These are phyloP conservation scores for Coniochaeta sp. DNA, from an alignment of 2,329 filamentous ascomycete species.

Conservation along the genomic window DNA sequence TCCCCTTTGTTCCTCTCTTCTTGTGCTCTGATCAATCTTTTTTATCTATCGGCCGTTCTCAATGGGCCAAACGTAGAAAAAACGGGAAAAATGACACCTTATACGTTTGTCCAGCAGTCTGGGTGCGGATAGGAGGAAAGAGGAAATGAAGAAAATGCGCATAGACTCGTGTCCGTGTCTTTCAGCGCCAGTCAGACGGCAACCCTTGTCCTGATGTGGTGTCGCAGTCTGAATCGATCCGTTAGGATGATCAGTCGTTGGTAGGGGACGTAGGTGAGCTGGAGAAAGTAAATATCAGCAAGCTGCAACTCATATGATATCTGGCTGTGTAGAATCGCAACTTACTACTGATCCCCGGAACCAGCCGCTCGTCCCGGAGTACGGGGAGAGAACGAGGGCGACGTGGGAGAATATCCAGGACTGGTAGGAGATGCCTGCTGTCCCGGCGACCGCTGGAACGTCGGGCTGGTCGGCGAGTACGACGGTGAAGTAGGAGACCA, in stretches of 20 bases:
- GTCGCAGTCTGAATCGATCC: background rate
- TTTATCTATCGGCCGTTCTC: background rate
- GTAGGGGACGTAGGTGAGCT: conserved; percentile 31
- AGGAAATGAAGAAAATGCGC: background rate
- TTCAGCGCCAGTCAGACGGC: background rate
- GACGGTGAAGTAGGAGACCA: conserved; percentile 70
- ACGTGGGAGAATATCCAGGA: conserved; percentile 64
- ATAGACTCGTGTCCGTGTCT: background rate
- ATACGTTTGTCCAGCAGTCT: background rate
- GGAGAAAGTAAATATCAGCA: conserved; percentile 6
- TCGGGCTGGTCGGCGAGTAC: conserved; percentile 57
- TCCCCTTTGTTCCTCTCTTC: background rate
- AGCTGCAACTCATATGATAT: background rate
- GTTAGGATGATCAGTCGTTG: conserved; percentile 20
- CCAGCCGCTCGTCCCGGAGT: conserved; percentile 30
- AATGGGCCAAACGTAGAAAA: background rate
- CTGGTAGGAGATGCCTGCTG: conserved; percentile 54
- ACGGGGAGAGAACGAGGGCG: conserved; percentile 37
- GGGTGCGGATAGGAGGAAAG: background rate
- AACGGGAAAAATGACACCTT: background rate
- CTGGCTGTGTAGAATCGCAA: conserved; percentile 4
- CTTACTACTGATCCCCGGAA: conserved; percentile 32
- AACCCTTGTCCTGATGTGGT: background rate
- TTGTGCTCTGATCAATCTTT: background rate
- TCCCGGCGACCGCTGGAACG: conserved; percentile 47